Base-by-base conservation (phyloP, 2,329 filamentous ascomycete genomes). In the Cladosporium velox region DNA sequence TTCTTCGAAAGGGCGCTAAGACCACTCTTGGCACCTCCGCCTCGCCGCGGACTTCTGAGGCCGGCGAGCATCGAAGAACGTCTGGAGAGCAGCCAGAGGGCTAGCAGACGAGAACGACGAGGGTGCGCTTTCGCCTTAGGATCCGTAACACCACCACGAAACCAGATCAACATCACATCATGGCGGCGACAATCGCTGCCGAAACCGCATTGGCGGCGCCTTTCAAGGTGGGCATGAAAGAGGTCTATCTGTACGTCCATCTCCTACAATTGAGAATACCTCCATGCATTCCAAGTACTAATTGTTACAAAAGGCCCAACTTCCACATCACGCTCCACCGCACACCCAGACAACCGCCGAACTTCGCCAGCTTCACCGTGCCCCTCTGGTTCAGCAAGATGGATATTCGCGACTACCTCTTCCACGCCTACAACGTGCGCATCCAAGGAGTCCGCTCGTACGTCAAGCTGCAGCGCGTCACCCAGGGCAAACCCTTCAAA, bases 381-480 rank as follows among this genome's bases (percentile, higher is more conserved):
- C 95, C 95, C 12, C 86, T 98, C 72, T 88, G 87, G 73, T 93
- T 97, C 84, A 96, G 92, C 84, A 99, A 99, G 82, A 90, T 98
- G 79, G 95, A 99, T 78, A 82, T 99, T 51, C 91, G 93, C 79
- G 93, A 97, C 82, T 99, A 98, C 83, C 89, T 99, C 68, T 91
- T 87, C 82, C 89, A 96, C 78, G 86, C 87, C 52, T 99, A 99
- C 84, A 85, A 86, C 67, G 89, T 98, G 68, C 85, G 89, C 70
- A 87, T 90, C 64, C 82, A 87, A 62, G 84, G 84, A 70, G 88
- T 98, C 68, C 91, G 94, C 68, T 93, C 91, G 63, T 94, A 87
- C 75, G 87, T 98, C 75, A 88, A 91, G 73, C 87, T 90, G 79
- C 85, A 88, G 77, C 86, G 85, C 57, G 78, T 90, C 41, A 85